Evolutionary conservation across 2,329 filamentous ascomycete genomes (phyloP).

Genomic region (Trichophyton equinum): DNA sequence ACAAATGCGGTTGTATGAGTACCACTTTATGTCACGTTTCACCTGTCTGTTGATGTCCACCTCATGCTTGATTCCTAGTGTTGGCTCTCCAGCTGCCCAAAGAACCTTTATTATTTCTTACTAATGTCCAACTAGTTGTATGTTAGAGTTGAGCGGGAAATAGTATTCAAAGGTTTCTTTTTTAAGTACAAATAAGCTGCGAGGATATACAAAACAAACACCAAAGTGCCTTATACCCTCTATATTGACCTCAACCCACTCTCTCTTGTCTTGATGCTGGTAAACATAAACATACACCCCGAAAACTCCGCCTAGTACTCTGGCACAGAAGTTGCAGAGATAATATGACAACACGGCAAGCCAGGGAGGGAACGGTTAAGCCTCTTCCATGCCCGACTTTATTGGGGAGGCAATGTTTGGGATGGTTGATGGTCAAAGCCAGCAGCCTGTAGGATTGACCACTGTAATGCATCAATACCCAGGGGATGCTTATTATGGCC

Average conservation of each 20-base stretch:
- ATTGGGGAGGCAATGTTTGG: not conserved
- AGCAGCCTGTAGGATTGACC: slow-evolving; percentile 51
- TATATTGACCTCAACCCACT: not conserved
- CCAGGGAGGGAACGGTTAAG: too few relatives aligned
- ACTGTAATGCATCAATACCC: slow-evolving; percentile 51
- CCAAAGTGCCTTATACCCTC: not conserved
- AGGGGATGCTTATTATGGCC: slow-evolving; percentile 34
- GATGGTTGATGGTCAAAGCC: slow-evolving; percentile 35
- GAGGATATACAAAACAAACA: not conserved
- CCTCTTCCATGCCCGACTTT: not conserved
- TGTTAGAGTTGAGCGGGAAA: not conserved
- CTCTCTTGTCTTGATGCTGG: not conserved
- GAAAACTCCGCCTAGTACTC: too few relatives aligned
- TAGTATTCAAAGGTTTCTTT: not conserved
- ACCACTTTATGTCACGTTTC: not conserved
- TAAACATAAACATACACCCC: not conserved
- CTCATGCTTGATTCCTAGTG: not conserved
- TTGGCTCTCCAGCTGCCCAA: not conserved
- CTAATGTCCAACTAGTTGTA: not conserved
- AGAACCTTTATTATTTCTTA: not conserved
- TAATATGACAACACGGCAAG: not conserved
- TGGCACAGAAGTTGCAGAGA: too few relatives aligned
- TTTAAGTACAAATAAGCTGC: not conserved
- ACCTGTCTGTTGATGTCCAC: not conserved
- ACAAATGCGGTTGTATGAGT: not conserved